Percentiles rank a stretch among this genome's conserved stretches.
Conservation (phyloP, 169 alveolate species). For the Plasmodium ovale region DNA sequence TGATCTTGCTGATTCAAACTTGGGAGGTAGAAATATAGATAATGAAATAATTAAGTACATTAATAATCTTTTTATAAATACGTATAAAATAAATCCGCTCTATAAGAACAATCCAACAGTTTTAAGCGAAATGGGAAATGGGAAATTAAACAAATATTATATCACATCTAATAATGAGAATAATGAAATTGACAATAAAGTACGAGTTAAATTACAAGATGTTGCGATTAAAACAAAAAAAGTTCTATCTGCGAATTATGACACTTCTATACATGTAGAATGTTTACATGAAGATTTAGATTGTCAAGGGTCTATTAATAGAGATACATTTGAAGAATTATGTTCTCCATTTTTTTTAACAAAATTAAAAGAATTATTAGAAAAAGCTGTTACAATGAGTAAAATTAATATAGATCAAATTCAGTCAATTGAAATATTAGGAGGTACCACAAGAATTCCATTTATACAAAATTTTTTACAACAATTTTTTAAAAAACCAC, state of each 20-base stretch:
- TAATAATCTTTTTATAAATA: slow-evolving; percentile 90
- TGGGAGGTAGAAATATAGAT: slow-evolving; percentile 98
- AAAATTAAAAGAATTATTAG: slow-evolving; percentile 81
- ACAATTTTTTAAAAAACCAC: slow-evolving; percentile 89
- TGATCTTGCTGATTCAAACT: slow-evolving; percentile 92
- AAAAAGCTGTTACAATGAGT: slow-evolving; percentile 79
- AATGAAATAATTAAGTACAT: slow-evolving; percentile 90
- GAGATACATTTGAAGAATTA: slow-evolving; percentile 94
- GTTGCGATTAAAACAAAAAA: slow-evolving; percentile 95
- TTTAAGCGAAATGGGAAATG: slow-evolving; percentile 73
- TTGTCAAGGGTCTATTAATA: slow-evolving; percentile 81
- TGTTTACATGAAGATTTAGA: slow-evolving; percentile 97
- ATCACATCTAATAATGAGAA: slow-evolving; percentile 3
- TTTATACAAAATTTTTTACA: slow-evolving; percentile 91
- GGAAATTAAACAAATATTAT: slow-evolving; percentile 29
- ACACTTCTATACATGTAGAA: slow-evolving; percentile 94
- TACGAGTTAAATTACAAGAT: slow-evolving; percentile 95
- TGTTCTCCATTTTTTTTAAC: slow-evolving; percentile 86
- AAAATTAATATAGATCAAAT: slow-evolving; percentile 85
- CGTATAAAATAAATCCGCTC: slow-evolving; percentile 92
- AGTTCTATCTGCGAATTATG: slow-evolving; percentile 96
- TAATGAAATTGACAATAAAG: slow-evolving; percentile 83
- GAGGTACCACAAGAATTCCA: slow-evolving; percentile 98
- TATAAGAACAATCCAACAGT: slow-evolving; percentile 58
- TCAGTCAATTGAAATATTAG: slow-evolving; percentile 95